phyloP scores from a whole-genome alignment of 352 stramenopile genomes.

The Phytopythium delawarense region DNA sequence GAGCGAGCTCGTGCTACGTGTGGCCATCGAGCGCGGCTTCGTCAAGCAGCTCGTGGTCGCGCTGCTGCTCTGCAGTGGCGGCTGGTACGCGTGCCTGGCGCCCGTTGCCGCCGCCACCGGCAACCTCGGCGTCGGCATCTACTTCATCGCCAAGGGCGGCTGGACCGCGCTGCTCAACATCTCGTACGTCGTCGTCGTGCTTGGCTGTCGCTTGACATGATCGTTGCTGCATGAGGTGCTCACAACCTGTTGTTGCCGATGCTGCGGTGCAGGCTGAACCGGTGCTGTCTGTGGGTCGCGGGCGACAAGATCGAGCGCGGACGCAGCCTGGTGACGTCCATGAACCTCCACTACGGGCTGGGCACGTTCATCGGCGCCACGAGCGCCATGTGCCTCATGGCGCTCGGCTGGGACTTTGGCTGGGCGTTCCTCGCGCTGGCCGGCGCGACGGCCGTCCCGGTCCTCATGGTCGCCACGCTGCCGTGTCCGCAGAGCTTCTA shows the following conservation, averaged over 20 bases:
- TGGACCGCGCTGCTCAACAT: constrained; percentile 78
- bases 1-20: constrained; percentile 71
- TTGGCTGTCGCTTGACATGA: background rate
- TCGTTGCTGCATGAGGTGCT: background rate
- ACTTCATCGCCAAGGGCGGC: constrained; percentile 73
- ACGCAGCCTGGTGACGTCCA: constrained; percentile 65
- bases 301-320: constrained; percentile 64
- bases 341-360: constrained; percentile 70
- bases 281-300: constrained; percentile 64
- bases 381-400: constrained; percentile 43
- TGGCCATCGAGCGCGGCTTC: constrained; percentile 55
- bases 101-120: constrained; percentile 52
- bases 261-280: constrained; percentile 39
- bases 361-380: constrained; percentile 51
- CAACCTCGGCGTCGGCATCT: constrained; percentile 60
- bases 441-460: constrained; percentile 36
- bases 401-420: constrained; percentile 41
- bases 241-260: background rate
- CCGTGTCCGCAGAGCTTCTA: constrained; percentile 39
- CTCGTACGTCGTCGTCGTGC: constrained; percentile 38
- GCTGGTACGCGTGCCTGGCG: constrained; percentile 65
- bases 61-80: constrained; percentile 48
- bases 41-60: constrained; percentile 71
- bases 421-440: constrained; percentile 60
- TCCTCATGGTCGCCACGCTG: constrained; percentile 31